Conservation (phyloP, 176 grass and related monocot genomes). For the Tillandsia fasciculata region DNA sequence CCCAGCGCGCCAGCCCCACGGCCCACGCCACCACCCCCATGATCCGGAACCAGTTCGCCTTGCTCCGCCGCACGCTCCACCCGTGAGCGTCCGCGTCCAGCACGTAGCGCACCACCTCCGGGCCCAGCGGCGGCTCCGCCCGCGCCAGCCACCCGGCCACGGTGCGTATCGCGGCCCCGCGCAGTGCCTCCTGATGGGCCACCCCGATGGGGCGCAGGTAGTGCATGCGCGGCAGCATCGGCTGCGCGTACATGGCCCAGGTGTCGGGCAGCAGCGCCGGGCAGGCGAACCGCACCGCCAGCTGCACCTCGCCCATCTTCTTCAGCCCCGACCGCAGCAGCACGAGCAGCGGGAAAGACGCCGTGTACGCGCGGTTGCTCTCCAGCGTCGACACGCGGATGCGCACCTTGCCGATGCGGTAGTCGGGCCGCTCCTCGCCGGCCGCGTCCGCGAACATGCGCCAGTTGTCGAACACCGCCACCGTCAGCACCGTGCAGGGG, state of each 20-base stretch:
- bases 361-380: conserved; percentile 69
- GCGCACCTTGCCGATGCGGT: conserved; percentile 84
- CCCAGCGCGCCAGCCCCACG: conserved; percentile 82
- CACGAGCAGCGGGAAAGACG: conserved; percentile 67
- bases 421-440: conserved; percentile 66
- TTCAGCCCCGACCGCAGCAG: conserved; percentile 77
- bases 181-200: conserved; percentile 76
- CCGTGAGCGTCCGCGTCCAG: conserved; percentile 71
- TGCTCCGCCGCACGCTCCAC: conserved; percentile 90
- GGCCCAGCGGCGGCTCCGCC: conserved; percentile 79
- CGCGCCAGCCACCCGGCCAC: conserved; percentile 61
- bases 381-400: conserved; percentile 86
- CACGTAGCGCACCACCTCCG: conserved; percentile 78
- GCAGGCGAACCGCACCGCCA: conserved; percentile 75
- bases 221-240: conserved; percentile 81
- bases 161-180: conserved; percentile 60
- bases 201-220: conserved; percentile 85
- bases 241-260: conserved; percentile 65
- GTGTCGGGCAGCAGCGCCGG: conserved; percentile 63
- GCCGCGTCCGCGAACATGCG: conserved; percentile 59
- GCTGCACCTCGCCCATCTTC: conserved; percentile 96
- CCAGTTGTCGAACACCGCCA: conserved; percentile 96
- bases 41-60: conserved; percentile 96
- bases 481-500: conserved; percentile 83
- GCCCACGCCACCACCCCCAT: conserved; percentile 97